phyloP scores from a whole-genome alignment of 345 rosid genomes.

The Eucalyptus cloeziana region DNA sequence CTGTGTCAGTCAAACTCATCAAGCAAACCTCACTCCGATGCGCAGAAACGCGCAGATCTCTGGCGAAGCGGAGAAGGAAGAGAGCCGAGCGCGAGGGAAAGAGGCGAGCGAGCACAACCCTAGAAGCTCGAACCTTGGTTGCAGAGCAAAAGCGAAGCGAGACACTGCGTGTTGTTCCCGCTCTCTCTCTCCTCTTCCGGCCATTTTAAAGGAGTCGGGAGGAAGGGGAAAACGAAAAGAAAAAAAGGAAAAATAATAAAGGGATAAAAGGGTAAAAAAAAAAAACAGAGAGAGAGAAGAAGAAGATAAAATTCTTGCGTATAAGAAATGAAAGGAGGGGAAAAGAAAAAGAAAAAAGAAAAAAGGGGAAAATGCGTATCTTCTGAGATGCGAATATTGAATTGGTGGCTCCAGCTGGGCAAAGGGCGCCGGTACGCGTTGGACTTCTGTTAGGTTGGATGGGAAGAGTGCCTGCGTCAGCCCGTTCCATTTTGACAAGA shows the following conservation, averaged over 20 bases:
- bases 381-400: not conserved
- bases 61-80: not conserved
- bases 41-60: constrained; percentile 18
- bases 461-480: not conserved
- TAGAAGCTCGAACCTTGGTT: not conserved
- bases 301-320: not conserved
- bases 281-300: not conserved
- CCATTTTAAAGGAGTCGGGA: not conserved
- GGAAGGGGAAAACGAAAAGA: not conserved
- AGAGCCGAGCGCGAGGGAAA: not conserved
- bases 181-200: not conserved
- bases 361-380: not conserved
- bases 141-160: not conserved
- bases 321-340: not conserved
- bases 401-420: constrained; percentile 7
- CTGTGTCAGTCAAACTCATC: constrained; percentile 1
- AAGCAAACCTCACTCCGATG: not conserved
- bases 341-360: no score
- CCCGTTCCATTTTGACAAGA: not conserved
- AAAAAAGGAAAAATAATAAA: not conserved
- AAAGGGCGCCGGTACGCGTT: not conserved
- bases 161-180: not conserved
- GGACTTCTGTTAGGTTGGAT: not conserved
- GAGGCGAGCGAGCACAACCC: not conserved
- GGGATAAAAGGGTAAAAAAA: not conserved